Evolutionary conservation across 306 rosid species (phyloP).

Genomic region (Acacia confusa): DNA sequence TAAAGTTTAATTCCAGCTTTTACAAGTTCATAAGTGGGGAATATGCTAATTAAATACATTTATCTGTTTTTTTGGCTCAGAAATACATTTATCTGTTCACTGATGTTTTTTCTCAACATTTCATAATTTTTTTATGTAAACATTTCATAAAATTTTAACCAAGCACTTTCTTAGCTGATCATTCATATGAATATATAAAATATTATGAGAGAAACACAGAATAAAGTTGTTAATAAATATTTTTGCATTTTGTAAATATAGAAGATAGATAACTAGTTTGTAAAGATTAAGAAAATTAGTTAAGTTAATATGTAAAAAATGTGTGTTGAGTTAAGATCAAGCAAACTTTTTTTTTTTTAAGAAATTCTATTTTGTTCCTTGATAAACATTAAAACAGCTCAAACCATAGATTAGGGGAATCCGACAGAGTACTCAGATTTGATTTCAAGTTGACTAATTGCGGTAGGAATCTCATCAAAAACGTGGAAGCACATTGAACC

Average conservation of each 20-base stretch:
- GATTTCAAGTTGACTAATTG: not conserved
- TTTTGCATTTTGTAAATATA: not conserved
- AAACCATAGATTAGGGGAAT: not conserved
- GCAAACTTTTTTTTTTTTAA: not conserved
- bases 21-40: not conserved
- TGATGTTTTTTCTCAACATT: not conserved
- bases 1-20: not conserved
- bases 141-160: too few relatives aligned
- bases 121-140: too few relatives aligned
- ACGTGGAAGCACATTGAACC: too few relatives aligned
- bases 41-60: not conserved
- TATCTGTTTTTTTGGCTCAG: too few relatives aligned
- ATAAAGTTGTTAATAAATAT: not conserved
- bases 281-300: too few relatives aligned
- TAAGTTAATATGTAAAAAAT: too few relatives aligned
- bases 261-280: too few relatives aligned
- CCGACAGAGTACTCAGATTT: not conserved
- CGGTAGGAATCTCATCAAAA: too few relatives aligned
- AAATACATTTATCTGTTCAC: not conserved
- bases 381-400: not conserved
- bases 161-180: too few relatives aligned
- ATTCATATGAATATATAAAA: too few relatives aligned
- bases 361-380: not conserved
- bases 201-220: too few relatives aligned
- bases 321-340: too few relatives aligned